Evolutionary conservation across 352 stramenopile genomes (phyloP).

Genomic region (Phytophthora agathidicida): DNA sequence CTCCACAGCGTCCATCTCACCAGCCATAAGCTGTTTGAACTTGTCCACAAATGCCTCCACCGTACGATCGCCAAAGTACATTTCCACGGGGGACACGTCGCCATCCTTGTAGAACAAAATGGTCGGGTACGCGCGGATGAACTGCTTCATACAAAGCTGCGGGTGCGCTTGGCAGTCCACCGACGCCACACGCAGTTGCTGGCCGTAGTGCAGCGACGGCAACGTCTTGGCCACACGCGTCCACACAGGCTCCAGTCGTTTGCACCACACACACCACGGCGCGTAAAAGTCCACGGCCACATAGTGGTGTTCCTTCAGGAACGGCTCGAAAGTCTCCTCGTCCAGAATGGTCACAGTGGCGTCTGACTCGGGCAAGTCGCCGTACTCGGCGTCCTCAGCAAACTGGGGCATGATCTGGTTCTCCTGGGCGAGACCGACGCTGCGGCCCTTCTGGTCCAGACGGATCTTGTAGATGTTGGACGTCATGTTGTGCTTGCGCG

Average conservation of each 20-base stretch:
- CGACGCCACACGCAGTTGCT: slow-evolving; percentile 80
- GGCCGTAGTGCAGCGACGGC: slow-evolving; percentile 82
- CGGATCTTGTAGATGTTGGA: slow-evolving; percentile 98
- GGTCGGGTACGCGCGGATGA: slow-evolving; percentile 96
- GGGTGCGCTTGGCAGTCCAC: slow-evolving; percentile 95
- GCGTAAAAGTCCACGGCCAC: slow-evolving; percentile 97
- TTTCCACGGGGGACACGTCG: slow-evolving; percentile 91
- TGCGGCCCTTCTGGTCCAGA: slow-evolving; percentile 83
- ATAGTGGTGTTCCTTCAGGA: slow-evolving; percentile 94
- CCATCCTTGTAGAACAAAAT: slow-evolving; percentile 96
- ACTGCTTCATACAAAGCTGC: slow-evolving; percentile 94
- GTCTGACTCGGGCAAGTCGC: slow-evolving; percentile 78
- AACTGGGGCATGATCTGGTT: slow-evolving; percentile 83
- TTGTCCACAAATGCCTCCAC: slow-evolving; percentile 91
- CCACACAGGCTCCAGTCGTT: slow-evolving; percentile 96
- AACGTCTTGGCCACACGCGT: slow-evolving; percentile 94
- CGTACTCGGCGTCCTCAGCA: slow-evolving; percentile 66
- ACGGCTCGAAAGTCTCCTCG: slow-evolving; percentile 91
- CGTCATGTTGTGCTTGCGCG: slow-evolving; percentile 98
- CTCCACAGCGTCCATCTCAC: slow-evolving; percentile 75
- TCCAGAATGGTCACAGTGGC: slow-evolving; percentile 77
- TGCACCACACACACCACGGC: slow-evolving; percentile 97
- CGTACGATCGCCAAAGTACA: slow-evolving; percentile 96
- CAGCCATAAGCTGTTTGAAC: slow-evolving; percentile 88
- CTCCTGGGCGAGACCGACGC: slow-evolving; percentile 89